These are phyloP conservation scores for Monilinia fructigena DNA, from an alignment of 2,329 filamentous ascomycete genomes.

Conservation along the genomic window DNA sequence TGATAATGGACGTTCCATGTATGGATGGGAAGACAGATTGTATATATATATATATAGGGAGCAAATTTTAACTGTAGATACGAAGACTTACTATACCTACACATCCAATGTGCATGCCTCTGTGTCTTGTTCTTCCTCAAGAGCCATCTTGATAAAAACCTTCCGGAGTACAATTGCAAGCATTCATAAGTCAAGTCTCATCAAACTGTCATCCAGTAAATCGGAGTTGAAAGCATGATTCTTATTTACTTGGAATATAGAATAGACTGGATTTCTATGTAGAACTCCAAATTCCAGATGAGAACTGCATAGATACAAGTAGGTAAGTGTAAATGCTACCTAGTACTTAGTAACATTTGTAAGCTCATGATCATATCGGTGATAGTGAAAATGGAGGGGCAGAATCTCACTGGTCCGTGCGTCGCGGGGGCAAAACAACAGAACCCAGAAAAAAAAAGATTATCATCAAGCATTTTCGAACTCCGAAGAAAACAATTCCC, in stretches of 20 bases:
- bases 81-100: not conserved
- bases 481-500: constrained; percentile 3
- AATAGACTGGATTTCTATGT: no score
- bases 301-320: not conserved
- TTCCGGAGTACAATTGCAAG: no score
- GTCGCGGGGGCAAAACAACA: constrained; percentile 17
- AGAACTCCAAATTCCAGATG: not conserved
- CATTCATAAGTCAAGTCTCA: not conserved
- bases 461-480: constrained; percentile 27
- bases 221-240: no score
- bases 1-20: not conserved
- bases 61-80: not conserved
- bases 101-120: not conserved
- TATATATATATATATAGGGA: not conserved
- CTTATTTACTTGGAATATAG: no score
- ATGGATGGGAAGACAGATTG: not conserved
- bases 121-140: not conserved
- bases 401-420: constrained; percentile 7
- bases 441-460: constrained; percentile 23
- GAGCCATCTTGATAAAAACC: not conserved
- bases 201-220: no score
- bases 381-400: constrained; percentile 6
- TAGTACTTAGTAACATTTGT: not conserved
- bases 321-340: no score
- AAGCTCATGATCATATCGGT: not conserved